Conservation (phyloP, 2,329 filamentous ascomycete species). For the Neurospora crassa region DNA sequence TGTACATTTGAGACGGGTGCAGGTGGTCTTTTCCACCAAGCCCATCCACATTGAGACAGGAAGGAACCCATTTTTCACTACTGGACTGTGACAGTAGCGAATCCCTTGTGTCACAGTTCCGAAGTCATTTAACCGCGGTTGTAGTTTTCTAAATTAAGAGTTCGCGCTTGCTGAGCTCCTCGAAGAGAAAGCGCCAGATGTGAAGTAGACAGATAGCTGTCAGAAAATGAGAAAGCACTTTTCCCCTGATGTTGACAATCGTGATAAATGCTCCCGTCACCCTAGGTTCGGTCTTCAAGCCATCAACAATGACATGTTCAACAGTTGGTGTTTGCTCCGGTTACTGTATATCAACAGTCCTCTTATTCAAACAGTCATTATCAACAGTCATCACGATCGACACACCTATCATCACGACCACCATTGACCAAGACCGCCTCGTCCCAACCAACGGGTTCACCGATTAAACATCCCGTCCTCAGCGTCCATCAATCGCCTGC, state of each 20-base stretch:
- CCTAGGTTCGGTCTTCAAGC: background rate
- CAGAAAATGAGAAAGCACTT: background rate
- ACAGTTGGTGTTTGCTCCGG: background rate
- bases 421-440: background rate
- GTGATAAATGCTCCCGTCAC: background rate
- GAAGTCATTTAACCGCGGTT: background rate
- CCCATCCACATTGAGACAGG: background rate
- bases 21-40: background rate
- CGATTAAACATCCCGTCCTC: background rate
- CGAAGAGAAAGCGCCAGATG: background rate
- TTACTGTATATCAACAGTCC: background rate
- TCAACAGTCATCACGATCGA: background rate
- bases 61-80: background rate
- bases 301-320: background rate
- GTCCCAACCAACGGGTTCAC: background rate
- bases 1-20: background rate
- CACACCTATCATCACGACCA: background rate
- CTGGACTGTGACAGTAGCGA: background rate
- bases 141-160: background rate
- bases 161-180: background rate
- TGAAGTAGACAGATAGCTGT: background rate
- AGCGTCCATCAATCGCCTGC: background rate
- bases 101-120: background rate
- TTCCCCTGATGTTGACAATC: background rate
- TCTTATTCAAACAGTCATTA: background rate